Evolutionary conservation across 495 filamentous ascomycete genomes (phyloP).

Genomic region (Podospora pseudoanserina): DNA sequence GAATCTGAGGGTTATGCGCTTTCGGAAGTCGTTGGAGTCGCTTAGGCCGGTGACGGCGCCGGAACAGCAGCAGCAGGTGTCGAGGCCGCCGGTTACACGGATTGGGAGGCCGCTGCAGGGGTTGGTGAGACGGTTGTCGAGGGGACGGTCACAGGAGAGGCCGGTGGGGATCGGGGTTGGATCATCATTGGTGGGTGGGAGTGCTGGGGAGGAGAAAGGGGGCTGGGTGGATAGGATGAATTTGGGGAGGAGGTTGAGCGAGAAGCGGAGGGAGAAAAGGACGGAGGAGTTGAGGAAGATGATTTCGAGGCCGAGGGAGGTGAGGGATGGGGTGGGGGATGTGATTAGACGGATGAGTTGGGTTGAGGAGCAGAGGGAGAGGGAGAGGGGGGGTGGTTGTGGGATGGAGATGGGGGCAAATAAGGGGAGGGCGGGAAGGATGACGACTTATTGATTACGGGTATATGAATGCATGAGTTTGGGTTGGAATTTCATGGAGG

Average conservation of each 20-base stretch:
- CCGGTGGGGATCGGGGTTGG: conserved; percentile 4
- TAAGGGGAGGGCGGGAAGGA: neutral
- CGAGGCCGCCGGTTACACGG: neutral
- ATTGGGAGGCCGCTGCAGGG: neutral
- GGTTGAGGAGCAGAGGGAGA: conserved; percentile 1
- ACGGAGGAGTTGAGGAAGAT: conserved; percentile 62
- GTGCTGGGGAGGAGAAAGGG: conserved; percentile 28
- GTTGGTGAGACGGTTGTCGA: neutral
- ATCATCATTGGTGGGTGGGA: neutral
- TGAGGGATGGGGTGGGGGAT: conserved; percentile 51
- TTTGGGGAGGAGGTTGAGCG: conserved; percentile 54
- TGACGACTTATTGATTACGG: neutral
- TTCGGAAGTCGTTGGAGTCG: conserved; percentile 40
- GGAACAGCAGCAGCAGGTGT: conserved; percentile 23
- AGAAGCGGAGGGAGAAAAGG: conserved; percentile 60
- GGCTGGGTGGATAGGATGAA: conserved; percentile 40
- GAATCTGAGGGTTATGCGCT: conserved; percentile 48
- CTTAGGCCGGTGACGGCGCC: conserved; percentile 23
- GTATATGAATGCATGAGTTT: neutral
- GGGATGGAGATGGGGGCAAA: neutral
- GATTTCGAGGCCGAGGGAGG: conserved; percentile 54
- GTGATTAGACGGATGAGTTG: conserved; percentile 42
- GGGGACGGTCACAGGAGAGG: neutral
- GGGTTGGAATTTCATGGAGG: neutral
- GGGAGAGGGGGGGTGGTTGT: neutral